These are phyloP conservation scores for Lactarius deliciosus DNA, from an alignment of 768 basidiomycete genomes.

Conservation along the genomic window DNA sequence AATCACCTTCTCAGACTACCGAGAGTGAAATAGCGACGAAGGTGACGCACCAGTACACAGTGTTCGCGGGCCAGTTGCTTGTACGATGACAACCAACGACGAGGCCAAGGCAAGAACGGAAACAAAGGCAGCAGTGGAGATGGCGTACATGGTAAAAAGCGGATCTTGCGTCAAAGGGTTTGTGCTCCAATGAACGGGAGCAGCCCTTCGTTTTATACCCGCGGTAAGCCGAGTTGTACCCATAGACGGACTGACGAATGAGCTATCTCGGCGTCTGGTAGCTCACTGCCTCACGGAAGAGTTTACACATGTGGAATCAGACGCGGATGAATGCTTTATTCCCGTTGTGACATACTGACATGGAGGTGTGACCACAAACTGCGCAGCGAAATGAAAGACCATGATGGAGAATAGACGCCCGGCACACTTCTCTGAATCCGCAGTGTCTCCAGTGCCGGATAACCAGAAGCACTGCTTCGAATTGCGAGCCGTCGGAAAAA, in stretches of 20 bases:
- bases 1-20: neutral
- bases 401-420: neutral
- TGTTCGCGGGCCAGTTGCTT: slow-evolving; percentile 12
- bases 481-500: neutral
- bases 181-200: neutral
- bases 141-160: slow-evolving; percentile 5
- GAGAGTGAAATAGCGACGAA: neutral
- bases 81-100: slow-evolving; percentile 8
- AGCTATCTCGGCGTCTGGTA: neutral
- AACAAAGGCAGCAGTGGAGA: slow-evolving; percentile 2
- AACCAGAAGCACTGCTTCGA: neutral
- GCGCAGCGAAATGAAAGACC: neutral
- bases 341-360: neutral
- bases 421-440: neutral
- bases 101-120: slow-evolving; percentile 11
- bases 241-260: neutral
- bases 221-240: neutral
- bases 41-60: slow-evolving; percentile 9
- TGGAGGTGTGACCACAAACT: neutral
- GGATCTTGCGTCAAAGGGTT: neutral
- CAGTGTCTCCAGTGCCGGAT: neutral
- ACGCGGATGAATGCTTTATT: neutral
- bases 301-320: neutral
- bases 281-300: neutral
- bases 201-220: neutral